These are phyloP conservation scores for Fusarium camptoceras DNA, from an alignment of 2,329 filamentous ascomycete species.

Conservation along the genomic window DNA sequence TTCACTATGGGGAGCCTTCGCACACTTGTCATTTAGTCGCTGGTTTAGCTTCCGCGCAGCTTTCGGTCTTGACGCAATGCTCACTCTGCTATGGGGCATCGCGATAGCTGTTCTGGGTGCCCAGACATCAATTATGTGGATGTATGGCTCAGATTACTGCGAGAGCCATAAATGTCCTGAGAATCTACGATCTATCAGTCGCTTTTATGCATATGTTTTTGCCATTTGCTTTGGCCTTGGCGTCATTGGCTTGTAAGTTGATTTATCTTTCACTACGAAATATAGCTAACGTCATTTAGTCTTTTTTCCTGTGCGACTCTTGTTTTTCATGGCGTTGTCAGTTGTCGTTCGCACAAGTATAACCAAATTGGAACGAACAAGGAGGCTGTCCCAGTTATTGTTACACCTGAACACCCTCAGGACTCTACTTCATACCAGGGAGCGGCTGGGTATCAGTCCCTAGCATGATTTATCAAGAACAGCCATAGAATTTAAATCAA, in stretches of 20 bases:
- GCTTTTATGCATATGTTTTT: conserved; percentile 47
- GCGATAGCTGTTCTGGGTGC: conserved; percentile 57
- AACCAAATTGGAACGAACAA: conserved; percentile 25
- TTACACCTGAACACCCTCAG: conserved; percentile 1
- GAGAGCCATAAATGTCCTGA: conserved; percentile 42
- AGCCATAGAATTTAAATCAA: background rate
- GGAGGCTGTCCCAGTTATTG: background rate
- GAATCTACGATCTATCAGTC: background rate
- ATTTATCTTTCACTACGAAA: fast-evolving
- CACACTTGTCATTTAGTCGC: conserved; percentile 54
- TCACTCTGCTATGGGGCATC: conserved; percentile 65
- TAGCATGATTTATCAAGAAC: background rate
- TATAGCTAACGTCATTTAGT: conserved; percentile 44
- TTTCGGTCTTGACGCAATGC: conserved; percentile 62
- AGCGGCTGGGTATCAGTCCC: background rate
- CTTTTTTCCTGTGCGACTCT: conserved; percentile 57
- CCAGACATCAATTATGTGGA: conserved; percentile 48
- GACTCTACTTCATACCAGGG: conserved; percentile 5
- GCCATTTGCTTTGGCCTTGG: conserved; percentile 56
- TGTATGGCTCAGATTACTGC: conserved; percentile 36
- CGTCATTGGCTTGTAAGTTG: conserved; percentile 57
- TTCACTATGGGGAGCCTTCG: conserved; percentile 60
- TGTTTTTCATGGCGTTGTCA: conserved; percentile 54
- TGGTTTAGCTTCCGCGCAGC: conserved; percentile 67
- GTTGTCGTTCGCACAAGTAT: conserved; percentile 57